Conservation (phyloP, 1,139 yeast species). For the Yamadazyma blattariae region DNA sequence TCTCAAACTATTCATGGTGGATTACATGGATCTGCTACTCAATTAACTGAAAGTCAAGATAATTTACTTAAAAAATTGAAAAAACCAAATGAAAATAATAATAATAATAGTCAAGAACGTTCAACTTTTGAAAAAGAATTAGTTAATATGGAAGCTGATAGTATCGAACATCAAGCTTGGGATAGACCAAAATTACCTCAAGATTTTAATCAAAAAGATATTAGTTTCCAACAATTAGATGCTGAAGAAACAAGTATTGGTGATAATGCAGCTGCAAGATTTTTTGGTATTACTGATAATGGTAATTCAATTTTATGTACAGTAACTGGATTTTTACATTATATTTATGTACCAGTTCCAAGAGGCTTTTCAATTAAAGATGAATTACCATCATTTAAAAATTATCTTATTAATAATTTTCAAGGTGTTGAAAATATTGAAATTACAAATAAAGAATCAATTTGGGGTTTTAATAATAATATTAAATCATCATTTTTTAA, state of each 20-base stretch:
- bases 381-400: constrained; percentile 45
- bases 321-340: constrained; percentile 85
- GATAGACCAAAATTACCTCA: constrained; percentile 53
- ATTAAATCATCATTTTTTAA: constrained; percentile 77
- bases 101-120: constrained; percentile 22
- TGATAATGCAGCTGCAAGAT: constrained; percentile 65
- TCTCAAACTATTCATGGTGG: constrained; percentile 24
- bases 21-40: constrained; percentile 17
- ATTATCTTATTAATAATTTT: constrained; percentile 48
- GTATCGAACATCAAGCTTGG: constrained; percentile 57
- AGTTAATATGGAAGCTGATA: constrained; percentile 48
- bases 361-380: constrained; percentile 62
- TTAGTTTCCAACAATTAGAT: constrained; percentile 88
- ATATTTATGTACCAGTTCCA: constrained; percentile 91
- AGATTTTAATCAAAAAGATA: constrained; percentile 52
- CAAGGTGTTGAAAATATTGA: constrained; percentile 64
- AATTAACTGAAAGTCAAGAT: constrained; percentile 28
- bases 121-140: constrained; percentile 68
- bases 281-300: constrained; percentile 87
- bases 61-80: constrained; percentile 35
- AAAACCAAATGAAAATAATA: constrained; percentile 25
- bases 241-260: constrained; percentile 76
- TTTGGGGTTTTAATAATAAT: constrained; percentile 91
- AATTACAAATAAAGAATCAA: constrained; percentile 69
- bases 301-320: constrained; percentile 90